Evolutionary conservation across 345 rosid species (phyloP), one percentile per base, ranked within the genome.

Genomic region (Citrus cavaleriei): DNA sequence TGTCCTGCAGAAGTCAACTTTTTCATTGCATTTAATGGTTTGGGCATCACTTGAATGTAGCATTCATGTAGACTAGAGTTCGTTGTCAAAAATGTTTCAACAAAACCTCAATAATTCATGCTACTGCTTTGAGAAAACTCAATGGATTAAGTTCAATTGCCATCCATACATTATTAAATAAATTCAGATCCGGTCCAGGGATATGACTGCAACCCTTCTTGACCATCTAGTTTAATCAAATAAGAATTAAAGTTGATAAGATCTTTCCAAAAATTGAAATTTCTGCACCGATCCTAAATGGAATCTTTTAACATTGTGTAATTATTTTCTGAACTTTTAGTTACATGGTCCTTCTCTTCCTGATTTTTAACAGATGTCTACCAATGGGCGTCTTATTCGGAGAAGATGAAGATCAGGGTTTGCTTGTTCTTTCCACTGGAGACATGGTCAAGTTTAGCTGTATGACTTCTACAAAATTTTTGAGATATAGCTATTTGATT

Each of bases 371-470:
- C 86, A 95, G 98, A 92, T 83, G 95, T 95, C 60, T 93, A 91
- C 85, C 89, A 87, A 67, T 93, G 98, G 98, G 98, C 94, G 72
- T 93, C 88, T 85, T 83, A 90, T 68, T 86, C 78, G 14, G 88
- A 89, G 84, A 89, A 86, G 92, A 92, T 93, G 98, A 87, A 77
- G 82, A 90, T 91, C 68, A 85, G 98, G 83, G 89, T 87, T 81
- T 93, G 95, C 91, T 86, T 95, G 82, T 93, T 93, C 88, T 95
- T 95, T 69, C 98, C 98, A 2, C 79, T 95, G 78, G 87, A 87
- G 55, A 91, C 96, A 75, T 91, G 91, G 95, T 73, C 89, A 24
- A 92, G 88, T 51, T 86, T 95, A 81, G 54, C n/a, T 70, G 98
- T 93, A 91, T 55, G 89, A 24, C 83, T 81, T 74, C 78, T 70